Conservation (phyloP, 2,329 filamentous ascomycete genomes). For the Sporothrix dimorphospora region DNA sequence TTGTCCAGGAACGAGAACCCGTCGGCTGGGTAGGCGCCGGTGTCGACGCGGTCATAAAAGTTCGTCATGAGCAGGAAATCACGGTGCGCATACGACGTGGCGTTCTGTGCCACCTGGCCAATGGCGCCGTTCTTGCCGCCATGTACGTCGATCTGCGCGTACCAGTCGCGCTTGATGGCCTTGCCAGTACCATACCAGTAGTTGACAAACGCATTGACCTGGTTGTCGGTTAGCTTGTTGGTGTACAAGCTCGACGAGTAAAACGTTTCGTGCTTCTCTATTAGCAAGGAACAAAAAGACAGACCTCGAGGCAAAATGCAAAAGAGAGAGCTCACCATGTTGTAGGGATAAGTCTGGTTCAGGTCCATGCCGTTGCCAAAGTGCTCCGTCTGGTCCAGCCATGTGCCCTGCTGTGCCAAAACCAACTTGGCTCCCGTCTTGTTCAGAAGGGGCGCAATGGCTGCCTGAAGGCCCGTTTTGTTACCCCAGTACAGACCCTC, state of each 20-base stretch:
- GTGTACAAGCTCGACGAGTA: constrained; percentile 48
- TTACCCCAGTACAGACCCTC: constrained; percentile 46
- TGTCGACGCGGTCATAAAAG: constrained; percentile 49
- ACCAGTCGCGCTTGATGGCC: constrained; percentile 45
- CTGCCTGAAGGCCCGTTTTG: constrained; percentile 40
- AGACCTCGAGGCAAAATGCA: not conserved
- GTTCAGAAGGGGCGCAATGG: constrained; percentile 42
- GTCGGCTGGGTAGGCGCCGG: constrained; percentile 40
- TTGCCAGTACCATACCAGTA: constrained; percentile 48
- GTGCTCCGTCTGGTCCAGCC: constrained; percentile 41
- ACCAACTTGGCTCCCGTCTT: constrained; percentile 42
- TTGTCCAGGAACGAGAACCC: constrained; percentile 43
- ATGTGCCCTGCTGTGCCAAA: constrained; percentile 39
- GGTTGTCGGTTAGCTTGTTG: constrained; percentile 42
- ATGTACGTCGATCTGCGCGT: constrained; percentile 48
- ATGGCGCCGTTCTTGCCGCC: constrained; percentile 47
- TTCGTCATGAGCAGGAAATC: constrained; percentile 54
- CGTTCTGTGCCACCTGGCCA: constrained; percentile 36
- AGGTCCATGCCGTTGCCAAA: constrained; percentile 41
- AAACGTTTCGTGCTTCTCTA: constrained; percentile 46
- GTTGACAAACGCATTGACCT: constrained; percentile 44
- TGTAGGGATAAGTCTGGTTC: constrained; percentile 40
- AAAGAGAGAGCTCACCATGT: constrained; percentile 31
- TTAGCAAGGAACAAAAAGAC: not conserved
- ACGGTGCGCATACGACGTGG: constrained; percentile 48